Percentiles rank a stretch among this genome's conserved stretches.
Conservation (phyloP, 2,329 filamentous ascomycete species). For the Fusarium armeniacum region DNA sequence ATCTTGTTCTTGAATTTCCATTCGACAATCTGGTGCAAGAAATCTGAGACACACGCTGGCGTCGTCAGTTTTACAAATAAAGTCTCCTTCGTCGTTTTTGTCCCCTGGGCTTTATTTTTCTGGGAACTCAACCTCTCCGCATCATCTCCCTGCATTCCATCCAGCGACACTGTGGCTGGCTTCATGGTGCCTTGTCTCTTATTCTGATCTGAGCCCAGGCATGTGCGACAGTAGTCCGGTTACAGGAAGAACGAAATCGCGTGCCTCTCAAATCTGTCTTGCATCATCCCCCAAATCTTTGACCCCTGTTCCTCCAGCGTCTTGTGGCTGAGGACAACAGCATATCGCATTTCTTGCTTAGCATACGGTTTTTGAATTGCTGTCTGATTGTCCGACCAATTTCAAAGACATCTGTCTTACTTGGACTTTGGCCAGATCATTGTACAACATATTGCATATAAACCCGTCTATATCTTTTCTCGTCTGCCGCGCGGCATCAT, state of each 20-base stretch:
- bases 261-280: conserved; percentile 38
- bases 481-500: conserved; percentile 11
- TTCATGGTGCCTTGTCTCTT: conserved; percentile 34
- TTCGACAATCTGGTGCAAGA: conserved; percentile 1
- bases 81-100: conserved; percentile 22
- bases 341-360: conserved; percentile 30
- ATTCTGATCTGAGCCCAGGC: conserved; percentile 33
- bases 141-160: conserved; percentile 33
- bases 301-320: conserved; percentile 35
- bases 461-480: conserved; percentile 19
- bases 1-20: conserved; percentile 13
- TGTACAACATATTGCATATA: conserved; percentile 37
- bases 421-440: conserved; percentile 17
- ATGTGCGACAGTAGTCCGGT: conserved; percentile 43
- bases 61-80: conserved; percentile 15
- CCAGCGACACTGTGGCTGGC: conserved; percentile 34
- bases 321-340: conserved; percentile 33
- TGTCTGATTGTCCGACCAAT: conserved; percentile 28
- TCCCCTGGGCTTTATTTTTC: conserved; percentile 1
- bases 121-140: conserved; percentile 11
- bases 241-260: conserved; percentile 42
- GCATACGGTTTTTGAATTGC: conserved; percentile 25
- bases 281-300: conserved; percentile 30
- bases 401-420: conserved; percentile 23
- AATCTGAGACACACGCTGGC: conserved; percentile 6